Evolutionary conservation across 2,329 filamentous ascomycete genomes (phyloP).

Genomic region (Cercospora zeae-maydis): DNA sequence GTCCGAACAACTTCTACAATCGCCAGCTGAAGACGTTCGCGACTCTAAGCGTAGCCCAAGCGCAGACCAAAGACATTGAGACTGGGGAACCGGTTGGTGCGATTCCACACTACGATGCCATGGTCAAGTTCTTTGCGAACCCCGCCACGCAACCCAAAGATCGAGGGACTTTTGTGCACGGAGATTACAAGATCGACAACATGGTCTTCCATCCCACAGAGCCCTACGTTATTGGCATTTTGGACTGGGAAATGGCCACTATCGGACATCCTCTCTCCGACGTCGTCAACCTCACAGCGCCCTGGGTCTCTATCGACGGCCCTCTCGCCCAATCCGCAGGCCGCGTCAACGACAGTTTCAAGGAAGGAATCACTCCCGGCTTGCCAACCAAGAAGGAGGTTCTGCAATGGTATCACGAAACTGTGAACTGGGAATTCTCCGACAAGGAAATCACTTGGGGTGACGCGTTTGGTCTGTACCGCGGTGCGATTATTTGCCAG

Average conservation of each 20-base stretch:
- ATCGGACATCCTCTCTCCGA: conserved; percentile 95
- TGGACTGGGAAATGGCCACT: conserved; percentile 99
- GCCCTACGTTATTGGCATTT: conserved; percentile 81
- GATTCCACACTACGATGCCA: conserved; percentile 77
- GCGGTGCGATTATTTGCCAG: conserved; percentile 66
- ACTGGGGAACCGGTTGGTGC: conserved; percentile 72
- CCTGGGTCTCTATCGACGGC: conserved; percentile 43
- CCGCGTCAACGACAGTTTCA: conserved; percentile 52
- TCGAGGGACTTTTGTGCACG: conserved; percentile 76
- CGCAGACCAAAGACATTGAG: conserved; percentile 70
- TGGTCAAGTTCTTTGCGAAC: conserved; percentile 73
- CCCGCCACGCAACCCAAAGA: conserved; percentile 69
- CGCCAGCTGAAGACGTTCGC: conserved; percentile 82
- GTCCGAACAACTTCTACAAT: conserved; percentile 71
- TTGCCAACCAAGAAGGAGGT: conserved; percentile 59
- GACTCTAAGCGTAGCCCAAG: conserved; percentile 74
- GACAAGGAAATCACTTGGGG: conserved; percentile 59
- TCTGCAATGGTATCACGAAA: conserved; percentile 63
- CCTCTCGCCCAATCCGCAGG: conserved; percentile 40
- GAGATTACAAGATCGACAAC: conserved; percentile 82
- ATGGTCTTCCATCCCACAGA: conserved; percentile 78
- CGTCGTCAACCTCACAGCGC: conserved; percentile 69
- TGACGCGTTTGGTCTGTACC: conserved; percentile 59
- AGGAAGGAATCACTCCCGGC: conserved; percentile 61
- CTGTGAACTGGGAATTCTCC: conserved; percentile 66